Base-by-base conservation (phyloP, 23 red algal species). In the Cyanidiococcus yangmingshanensis region DNA sequence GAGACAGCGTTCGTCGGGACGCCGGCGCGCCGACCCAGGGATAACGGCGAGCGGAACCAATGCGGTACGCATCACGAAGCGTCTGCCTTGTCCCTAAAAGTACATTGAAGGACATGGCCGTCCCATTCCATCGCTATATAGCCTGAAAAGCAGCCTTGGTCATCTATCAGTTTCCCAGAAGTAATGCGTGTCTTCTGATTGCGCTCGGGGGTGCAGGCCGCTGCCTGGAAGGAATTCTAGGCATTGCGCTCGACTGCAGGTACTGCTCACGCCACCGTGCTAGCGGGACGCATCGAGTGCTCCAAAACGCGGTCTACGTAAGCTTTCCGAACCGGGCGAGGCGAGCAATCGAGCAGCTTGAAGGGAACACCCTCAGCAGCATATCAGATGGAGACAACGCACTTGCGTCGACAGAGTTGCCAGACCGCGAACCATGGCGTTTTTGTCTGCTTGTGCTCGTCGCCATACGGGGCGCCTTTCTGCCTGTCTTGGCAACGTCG, bases 281-380 rank as follows among this genome's bases (percentile, higher is more conserved):
- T 7, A 2, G 15, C 16, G 3, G 63, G 3, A 3, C 63, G 21
- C 63, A 30, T 29, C 45, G 45, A 7, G 7, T 7, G 45, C 21
- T 54, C 12, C 63, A 12, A 71, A 71, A 71, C n/a, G 63, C 63
- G 63, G n/a, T 12, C n/a, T 2, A 29, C 27, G 27, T 71, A 71
- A 71, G 63, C 32, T 71, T 35, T 30, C 63, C 63, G 63, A 12
- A 71, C 63, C 32, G 63, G 63, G 63, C 63, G 63, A 71, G 63
- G 63, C 63, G 63, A 71, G 63, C 21, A 30, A 71, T 71, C 63
- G 63, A 71, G 63, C 63, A 71, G 63, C 63, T 30, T 17, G 21
- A 25, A 71, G 63, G 63, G 32, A 35, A 30, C 63, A 30, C n/a
- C 63, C n/a, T 7, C 32, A 35, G 63, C 63, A 29, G 7, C 27